Evolutionary conservation across 257 asterid species (phyloP).

Genomic region (Solanum medicagineum): DNA sequence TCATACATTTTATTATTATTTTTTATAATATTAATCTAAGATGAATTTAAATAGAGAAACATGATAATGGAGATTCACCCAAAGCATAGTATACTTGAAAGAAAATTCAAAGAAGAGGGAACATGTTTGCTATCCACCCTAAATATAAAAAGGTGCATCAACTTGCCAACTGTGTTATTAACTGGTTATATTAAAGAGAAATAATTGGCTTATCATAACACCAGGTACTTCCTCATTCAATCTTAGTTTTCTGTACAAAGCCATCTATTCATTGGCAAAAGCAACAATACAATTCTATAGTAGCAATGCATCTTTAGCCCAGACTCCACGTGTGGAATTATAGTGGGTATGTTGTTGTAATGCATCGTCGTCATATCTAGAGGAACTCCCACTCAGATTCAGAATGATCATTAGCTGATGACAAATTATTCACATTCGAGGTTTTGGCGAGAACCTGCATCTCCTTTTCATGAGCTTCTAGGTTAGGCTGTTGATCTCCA

Average conservation of each 20-base stretch:
- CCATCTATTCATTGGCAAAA: not conserved
- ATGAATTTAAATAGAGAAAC: too few relatives aligned
- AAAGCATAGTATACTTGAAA: too few relatives aligned
- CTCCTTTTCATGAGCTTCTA: not conserved
- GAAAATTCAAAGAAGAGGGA: too few relatives aligned
- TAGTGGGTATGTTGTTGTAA: not conserved
- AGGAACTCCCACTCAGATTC: conserved; percentile 40
- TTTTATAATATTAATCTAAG: too few relatives aligned
- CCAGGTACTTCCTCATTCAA: not conserved
- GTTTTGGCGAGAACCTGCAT: not conserved
- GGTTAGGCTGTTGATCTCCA: not conserved
- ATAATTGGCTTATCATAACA: not conserved
- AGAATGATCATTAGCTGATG: not conserved
- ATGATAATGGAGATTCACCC: too few relatives aligned
- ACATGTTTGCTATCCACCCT: too few relatives aligned
- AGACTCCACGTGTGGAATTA: not conserved
- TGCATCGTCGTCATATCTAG: not conserved
- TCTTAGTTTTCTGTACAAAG: not conserved
- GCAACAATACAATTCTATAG: not conserved
- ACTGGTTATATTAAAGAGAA: not conserved
- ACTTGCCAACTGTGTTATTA: not conserved
- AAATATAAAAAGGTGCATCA: not conserved
- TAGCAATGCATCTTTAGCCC: not conserved
- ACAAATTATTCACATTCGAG: not conserved
- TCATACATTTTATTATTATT: too few relatives aligned